Conservation (phyloP, 2,329 filamentous ascomycete species). For the Fusarium agapanthi region DNA sequence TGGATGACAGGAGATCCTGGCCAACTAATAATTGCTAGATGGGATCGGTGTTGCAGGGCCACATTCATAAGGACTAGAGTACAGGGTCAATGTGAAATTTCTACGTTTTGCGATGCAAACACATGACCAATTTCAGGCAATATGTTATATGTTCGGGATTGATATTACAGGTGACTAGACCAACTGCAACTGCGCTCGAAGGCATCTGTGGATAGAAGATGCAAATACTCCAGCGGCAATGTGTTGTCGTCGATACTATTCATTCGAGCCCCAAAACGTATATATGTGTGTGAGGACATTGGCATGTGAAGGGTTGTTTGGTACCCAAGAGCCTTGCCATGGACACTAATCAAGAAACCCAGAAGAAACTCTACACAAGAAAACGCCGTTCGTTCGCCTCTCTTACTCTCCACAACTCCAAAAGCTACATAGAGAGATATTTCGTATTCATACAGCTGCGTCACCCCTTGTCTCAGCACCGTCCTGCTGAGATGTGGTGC, state of each 20-base stretch:
- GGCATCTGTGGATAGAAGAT: neutral
- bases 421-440: constrained; percentile 7
- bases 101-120: neutral
- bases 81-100: constrained; percentile 17
- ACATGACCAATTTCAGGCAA: neutral
- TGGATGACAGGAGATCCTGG: constrained; percentile 1
- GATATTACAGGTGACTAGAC: neutral
- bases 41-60: constrained; percentile 3
- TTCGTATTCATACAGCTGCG: constrained; percentile 47
- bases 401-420: constrained; percentile 24
- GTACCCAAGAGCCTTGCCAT: neutral
- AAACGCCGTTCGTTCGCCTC: constrained; percentile 34
- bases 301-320: neutral
- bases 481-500: constrained; percentile 32
- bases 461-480: constrained; percentile 30
- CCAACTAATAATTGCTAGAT: constrained; percentile 31
- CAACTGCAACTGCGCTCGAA: neutral
- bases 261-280: constrained; percentile 19
- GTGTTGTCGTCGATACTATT: neutral
- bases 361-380: constrained; percentile 25
- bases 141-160: neutral
- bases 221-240: neutral
- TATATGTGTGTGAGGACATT: constrained; percentile 7
- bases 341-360: constrained; percentile 15
- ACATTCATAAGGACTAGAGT: constrained; percentile 12